Conservation (phyloP, 1,284 basidiomycete species). For the Schizophyllum commune region DNA sequence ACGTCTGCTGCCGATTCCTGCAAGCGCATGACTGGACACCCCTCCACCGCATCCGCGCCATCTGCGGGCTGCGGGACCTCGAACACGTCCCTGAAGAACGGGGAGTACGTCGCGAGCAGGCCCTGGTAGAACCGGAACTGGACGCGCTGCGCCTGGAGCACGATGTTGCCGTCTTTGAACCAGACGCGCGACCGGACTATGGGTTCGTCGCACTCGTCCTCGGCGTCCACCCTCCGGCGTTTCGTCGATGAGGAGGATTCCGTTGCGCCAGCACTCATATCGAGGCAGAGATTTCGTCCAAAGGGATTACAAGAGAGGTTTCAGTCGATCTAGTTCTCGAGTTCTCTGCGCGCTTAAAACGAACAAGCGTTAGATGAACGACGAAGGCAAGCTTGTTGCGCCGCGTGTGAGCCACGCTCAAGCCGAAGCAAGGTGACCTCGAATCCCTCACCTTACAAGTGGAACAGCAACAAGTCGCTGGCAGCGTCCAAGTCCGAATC, state of each 20-base stretch:
- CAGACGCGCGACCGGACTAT: conserved; percentile 1
- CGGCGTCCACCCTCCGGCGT: not conserved
- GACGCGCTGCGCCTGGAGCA: conserved; percentile 3
- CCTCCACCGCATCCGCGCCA: conserved; percentile 9
- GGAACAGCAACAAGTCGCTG: too few relatives aligned
- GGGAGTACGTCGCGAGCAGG: conserved; percentile 10
- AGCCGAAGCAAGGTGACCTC: too few relatives aligned
- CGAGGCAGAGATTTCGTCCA: not conserved
- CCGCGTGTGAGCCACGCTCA: too few relatives aligned
- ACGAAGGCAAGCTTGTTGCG: too few relatives aligned
- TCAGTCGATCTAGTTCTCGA: too few relatives aligned
- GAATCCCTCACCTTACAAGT: too few relatives aligned
- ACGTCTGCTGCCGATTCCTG: conserved; percentile 10
- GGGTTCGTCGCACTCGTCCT: not conserved
- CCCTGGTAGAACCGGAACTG: conserved; percentile 14
- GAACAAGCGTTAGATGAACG: too few relatives aligned
- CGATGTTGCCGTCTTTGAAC: not conserved
- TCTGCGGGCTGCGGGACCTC: conserved; percentile 7
- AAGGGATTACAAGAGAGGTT: too few relatives aligned
- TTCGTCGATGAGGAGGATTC: not conserved
- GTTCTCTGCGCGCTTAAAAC: too few relatives aligned
- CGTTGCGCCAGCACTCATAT: not conserved
- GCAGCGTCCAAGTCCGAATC: too few relatives aligned
- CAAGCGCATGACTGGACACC: conserved; percentile 11
- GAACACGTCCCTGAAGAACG: conserved; percentile 12